A percentile compares a stretch with the other conserved stretches of the same genome.
phyloP scores from a whole-genome alignment of 768 basidiomycete species.

The Russula sp. region DNA sequence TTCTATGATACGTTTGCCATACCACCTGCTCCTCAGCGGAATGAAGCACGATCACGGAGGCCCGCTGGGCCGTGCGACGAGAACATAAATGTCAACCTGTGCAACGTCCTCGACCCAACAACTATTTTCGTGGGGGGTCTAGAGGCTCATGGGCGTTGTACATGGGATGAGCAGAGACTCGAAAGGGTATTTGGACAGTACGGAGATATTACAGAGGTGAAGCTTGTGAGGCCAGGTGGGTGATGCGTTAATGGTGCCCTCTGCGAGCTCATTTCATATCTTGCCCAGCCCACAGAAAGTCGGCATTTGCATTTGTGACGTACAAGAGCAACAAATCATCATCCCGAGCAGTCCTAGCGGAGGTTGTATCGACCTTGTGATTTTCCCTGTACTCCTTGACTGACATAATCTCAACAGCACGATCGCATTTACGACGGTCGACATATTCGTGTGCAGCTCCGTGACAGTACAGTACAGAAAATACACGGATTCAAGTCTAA shows the following conservation, averaged over 20 bases:
- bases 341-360: constrained; percentile 56
- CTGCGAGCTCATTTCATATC: neutral
- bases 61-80: constrained; percentile 2
- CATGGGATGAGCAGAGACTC: constrained; percentile 66
- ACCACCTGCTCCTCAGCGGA: constrained; percentile 30
- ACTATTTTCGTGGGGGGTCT: constrained; percentile 75
- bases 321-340: constrained; percentile 58
- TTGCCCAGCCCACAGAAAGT: constrained; percentile 46
- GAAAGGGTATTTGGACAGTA: constrained; percentile 52
- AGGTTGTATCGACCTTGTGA: constrained; percentile 36
- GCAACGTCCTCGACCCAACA: constrained; percentile 50
- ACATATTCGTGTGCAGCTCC: constrained; percentile 65
- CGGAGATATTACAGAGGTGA: constrained; percentile 56
- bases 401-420: constrained; percentile 40
- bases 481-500: constrained; percentile 28
- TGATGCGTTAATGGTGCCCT: constrained; percentile 3
- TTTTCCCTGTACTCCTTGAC: neutral
- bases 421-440: constrained; percentile 63
- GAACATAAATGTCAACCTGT: constrained; percentile 18
- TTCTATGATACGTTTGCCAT: constrained; percentile 40
- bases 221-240: constrained; percentile 59
- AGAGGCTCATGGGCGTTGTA: constrained; percentile 50
- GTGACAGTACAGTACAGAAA: constrained; percentile 53
- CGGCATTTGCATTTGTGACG: constrained; percentile 76
- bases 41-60: neutral